phyloP scores from a whole-genome alignment of 1,139 yeast species.

The Kurtzmaniella quercitrusa region DNA sequence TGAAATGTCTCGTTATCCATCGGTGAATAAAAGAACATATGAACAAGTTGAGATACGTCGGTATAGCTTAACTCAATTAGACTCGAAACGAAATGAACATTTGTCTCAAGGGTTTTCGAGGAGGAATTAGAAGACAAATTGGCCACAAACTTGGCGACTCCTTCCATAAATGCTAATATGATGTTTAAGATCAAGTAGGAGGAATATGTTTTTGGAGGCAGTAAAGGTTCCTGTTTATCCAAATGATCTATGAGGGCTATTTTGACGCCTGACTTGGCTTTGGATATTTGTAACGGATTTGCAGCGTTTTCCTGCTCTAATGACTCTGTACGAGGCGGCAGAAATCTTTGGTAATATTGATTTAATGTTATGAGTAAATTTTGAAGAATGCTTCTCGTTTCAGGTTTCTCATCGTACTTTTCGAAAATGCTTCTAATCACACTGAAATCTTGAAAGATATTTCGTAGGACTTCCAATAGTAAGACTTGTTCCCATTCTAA shows the following conservation, averaged over 20 bases:
- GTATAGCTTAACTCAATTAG: constrained; percentile 44
- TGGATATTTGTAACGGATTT: constrained; percentile 11
- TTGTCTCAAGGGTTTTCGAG: constrained; percentile 25
- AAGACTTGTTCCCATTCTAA: constrained; percentile 65
- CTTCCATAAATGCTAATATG: constrained; percentile 59
- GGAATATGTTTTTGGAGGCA: constrained; percentile 59
- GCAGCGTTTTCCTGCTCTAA: constrained; percentile 2
- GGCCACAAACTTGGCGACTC: constrained; percentile 56
- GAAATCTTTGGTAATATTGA: constrained; percentile 15
- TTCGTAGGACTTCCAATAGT: constrained; percentile 67
- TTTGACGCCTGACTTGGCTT: constrained; percentile 34
- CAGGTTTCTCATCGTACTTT: constrained; percentile 58
- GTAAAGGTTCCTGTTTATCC: constrained; percentile 71
- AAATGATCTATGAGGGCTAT: constrained; percentile 65
- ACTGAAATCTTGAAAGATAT: constrained; percentile 53
- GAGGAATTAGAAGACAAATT: constrained; percentile 28
- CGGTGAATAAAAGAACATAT: constrained; percentile 56
- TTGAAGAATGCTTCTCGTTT: constrained; percentile 56
- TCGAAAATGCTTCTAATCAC: constrained; percentile 51
- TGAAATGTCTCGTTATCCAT: constrained; percentile 69
- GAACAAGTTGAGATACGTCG: constrained; percentile 43
- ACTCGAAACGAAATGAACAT: constrained; percentile 35
- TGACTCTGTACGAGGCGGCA: constrained; percentile 1
- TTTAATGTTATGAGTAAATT: constrained; percentile 53
- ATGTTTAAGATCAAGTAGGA: constrained; percentile 56